Percentiles rank a stretch among this genome's conserved stretches.
phyloP scores from a whole-genome alignment of 2,329 filamentous ascomycete species.

The Penicillium sp. region DNA sequence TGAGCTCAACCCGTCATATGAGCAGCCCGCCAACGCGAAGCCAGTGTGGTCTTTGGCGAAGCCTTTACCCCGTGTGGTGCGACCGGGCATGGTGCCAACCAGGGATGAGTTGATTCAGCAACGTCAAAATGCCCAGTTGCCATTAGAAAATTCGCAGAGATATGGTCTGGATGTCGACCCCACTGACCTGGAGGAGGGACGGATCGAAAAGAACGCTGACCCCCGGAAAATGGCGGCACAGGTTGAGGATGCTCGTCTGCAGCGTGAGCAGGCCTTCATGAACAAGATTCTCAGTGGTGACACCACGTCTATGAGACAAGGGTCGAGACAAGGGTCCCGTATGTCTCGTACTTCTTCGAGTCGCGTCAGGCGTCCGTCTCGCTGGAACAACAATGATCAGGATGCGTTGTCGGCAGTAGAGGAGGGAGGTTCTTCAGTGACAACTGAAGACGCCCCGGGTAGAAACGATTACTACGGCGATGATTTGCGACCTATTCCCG shows the following conservation, averaged over 20 bases:
- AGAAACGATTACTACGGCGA: constrained; percentile 15
- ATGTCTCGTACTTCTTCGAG: constrained; percentile 26
- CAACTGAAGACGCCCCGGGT: constrained; percentile 4
- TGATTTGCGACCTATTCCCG: constrained; percentile 21
- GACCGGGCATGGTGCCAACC: constrained; percentile 54
- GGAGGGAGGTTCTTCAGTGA: constrained; percentile 21
- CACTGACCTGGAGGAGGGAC: constrained; percentile 45
- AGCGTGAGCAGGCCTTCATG: constrained; percentile 43
- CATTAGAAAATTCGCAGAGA: constrained; percentile 33
- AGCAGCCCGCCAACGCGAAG: constrained; percentile 50
- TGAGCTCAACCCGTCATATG: constrained; percentile 56
- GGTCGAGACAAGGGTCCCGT: constrained; percentile 19
- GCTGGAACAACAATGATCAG: constrained; percentile 10
- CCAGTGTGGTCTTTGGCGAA: constrained; percentile 57
- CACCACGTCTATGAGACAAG: constrained; percentile 12
- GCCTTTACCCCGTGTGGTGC: constrained; percentile 55
- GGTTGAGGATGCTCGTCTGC: constrained; percentile 43
- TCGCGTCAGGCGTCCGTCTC: constrained; percentile 21
- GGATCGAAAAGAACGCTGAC: constrained; percentile 39
- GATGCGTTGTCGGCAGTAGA: constrained; percentile 26
- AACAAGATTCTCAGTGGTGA: constrained; percentile 36
- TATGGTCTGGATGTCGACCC: constrained; percentile 41
- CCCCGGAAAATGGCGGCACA: constrained; percentile 45
- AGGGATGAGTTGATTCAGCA: constrained; percentile 38
- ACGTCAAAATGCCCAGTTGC: constrained; percentile 32